phyloP scores from a whole-genome alignment of 768 basidiomycete genomes.

The Auriscalpium vulgare region DNA sequence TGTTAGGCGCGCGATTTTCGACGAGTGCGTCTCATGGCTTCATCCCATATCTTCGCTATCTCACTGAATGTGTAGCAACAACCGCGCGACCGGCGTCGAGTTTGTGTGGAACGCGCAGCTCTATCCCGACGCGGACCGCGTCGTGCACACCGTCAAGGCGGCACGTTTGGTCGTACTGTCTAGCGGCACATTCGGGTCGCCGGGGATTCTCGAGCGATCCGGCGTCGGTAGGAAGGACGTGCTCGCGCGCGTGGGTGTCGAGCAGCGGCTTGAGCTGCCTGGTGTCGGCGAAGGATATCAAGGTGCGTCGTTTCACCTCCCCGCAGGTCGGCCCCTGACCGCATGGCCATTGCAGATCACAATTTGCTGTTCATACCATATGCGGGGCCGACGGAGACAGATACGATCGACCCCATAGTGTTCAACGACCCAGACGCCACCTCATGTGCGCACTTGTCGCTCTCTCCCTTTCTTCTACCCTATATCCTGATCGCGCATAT shows the following conservation, averaged over 20 bases:
- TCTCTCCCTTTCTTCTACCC: not conserved
- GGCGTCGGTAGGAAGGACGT: conserved; percentile 30
- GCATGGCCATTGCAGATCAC: conserved; percentile 5
- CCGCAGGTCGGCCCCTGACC: not conserved
- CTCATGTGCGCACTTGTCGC: conserved; percentile 6
- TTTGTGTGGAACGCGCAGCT: conserved; percentile 23
- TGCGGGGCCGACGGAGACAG: conserved; percentile 8
- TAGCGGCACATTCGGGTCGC: conserved; percentile 34
- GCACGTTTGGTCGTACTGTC: conserved; percentile 30
- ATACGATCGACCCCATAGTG: conserved; percentile 17
- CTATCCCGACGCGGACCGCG: conserved; percentile 10
- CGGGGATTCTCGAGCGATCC: conserved; percentile 47
- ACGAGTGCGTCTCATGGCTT: conserved; percentile 4
- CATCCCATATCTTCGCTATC: not conserved
- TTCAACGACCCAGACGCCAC: conserved; percentile 10
- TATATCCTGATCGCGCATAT: not conserved
- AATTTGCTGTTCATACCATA: conserved; percentile 17
- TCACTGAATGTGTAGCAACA: conserved; percentile 18
- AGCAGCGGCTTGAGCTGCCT: conserved; percentile 27
- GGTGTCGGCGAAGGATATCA: conserved; percentile 38
- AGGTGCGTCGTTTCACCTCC: conserved; percentile 18
- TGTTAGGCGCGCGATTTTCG: conserved; percentile 28
- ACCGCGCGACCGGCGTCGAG: conserved; percentile 30
- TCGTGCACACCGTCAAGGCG: conserved; percentile 19
- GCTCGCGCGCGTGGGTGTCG: conserved; percentile 23